Conservation (phyloP, 495 filamentous ascomycete species). For the Platismatia glauca region DNA sequence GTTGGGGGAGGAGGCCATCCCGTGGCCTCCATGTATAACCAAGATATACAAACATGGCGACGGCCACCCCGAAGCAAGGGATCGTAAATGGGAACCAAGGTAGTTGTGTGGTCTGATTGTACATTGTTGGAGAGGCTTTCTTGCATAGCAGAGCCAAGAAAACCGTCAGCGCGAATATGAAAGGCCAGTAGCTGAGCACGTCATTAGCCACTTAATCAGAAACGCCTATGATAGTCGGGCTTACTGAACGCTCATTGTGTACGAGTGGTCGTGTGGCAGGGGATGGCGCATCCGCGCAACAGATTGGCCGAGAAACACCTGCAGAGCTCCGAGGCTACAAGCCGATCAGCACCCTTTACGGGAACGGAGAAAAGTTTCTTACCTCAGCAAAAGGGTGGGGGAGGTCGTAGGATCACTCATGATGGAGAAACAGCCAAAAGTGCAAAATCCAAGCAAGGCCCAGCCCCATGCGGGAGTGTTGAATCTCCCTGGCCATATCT, state of each 20-base stretch:
- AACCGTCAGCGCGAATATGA: not conserved
- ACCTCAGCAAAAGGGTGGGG: not conserved
- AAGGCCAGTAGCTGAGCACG: not conserved
- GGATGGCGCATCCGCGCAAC: not conserved
- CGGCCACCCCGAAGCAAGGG: not conserved
- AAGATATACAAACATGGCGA: not conserved
- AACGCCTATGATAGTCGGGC: not conserved
- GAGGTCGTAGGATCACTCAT: not conserved
- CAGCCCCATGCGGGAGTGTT: not conserved
- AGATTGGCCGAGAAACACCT: not conserved
- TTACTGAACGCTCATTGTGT: not conserved
- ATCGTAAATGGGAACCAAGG: not conserved
- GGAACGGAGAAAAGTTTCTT: not conserved
- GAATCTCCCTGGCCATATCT: not conserved
- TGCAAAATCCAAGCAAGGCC: not conserved
- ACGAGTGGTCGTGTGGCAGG: not conserved
- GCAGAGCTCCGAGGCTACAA: not conserved
- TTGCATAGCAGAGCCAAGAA: not conserved
- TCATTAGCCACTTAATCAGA: not conserved
- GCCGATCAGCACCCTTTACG: not conserved
- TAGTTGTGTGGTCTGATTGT: not conserved
- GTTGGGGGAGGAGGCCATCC: not conserved
- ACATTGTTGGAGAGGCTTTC: not conserved
- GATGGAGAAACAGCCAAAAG: not conserved
- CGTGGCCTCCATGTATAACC: not conserved